Base-by-base conservation (phyloP, 495 filamentous ascomycete genomes). In the Thermothielavioides terrestris region DNA sequence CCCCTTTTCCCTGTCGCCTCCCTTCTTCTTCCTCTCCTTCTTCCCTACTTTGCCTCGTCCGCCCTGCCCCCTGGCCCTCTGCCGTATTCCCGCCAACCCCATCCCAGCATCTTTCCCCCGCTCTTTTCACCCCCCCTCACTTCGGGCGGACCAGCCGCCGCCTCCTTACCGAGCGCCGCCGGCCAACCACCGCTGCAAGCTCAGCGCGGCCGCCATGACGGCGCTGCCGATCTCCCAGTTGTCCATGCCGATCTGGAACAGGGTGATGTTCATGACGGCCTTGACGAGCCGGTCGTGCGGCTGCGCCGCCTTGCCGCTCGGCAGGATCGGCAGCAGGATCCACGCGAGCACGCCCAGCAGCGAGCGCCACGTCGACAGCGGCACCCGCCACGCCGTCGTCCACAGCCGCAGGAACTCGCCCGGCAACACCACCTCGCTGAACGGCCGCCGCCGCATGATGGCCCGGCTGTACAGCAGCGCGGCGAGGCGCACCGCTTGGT, bases 311-410 rank as follows among this genome's bases (percentile, higher is more conserved):
- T 49, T 40, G 34, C 49, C 47, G 49, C 56, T 46, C 12, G 53
- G 22, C 11, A 34, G 45, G 9, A 55, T 41, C 6, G 37, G 56
- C 23, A 59, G 41, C 6, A 67, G 52, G 23, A 52, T 32, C 46
- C 67, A 70, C 40, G 57, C 55, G 36, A 65, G 63, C 8, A 70
- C 57, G 27, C 67, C 67, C 40, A 70, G 42, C 37, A 66, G 49
- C 2, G 49, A 41, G 18, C 59, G 57, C 66, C 67, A 67, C 22
- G 49, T 57, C 14, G 51, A 34, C 14, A 66, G 56, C 43, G 66
- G 59, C 42, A 70, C 60, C 4, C 52, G 52, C 66, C 67, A 70
- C 3, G 56, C 47, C 15, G 65, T 66, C 20, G 58, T 64, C 67
- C 67, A 70, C 4, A 70, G 55, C 41, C 53, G 37, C n/a, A 55